Evolutionary conservation across 257 asterid species (phyloP).

Genomic region (Przewalskia tangutica): DNA sequence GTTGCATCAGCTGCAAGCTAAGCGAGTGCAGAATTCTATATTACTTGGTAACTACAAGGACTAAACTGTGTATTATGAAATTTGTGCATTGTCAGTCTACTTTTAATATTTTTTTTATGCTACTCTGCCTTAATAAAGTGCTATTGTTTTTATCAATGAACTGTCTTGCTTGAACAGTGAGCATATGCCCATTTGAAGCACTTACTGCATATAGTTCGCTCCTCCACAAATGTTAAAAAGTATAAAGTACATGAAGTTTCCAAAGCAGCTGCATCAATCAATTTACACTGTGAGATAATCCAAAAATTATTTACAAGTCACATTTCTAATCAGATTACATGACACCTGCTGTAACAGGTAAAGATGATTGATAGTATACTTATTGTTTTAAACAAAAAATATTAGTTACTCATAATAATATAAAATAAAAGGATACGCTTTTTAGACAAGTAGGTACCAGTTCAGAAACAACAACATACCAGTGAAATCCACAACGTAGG

Average conservation of each 20-base stretch:
- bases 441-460: not conserved
- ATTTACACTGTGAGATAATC: not conserved
- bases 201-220: not conserved
- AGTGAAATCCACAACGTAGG: too few relatives aligned
- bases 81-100: not conserved
- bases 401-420: too few relatives aligned
- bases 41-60: not conserved
- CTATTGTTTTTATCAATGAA: not conserved
- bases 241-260: not conserved
- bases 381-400: too few relatives aligned
- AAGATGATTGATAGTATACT: too few relatives aligned
- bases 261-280: not conserved
- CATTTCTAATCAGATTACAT: too few relatives aligned
- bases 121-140: not conserved
- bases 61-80: not conserved
- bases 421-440: not conserved
- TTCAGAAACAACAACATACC: too few relatives aligned
- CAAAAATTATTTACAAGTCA: too few relatives aligned
- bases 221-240: too few relatives aligned
- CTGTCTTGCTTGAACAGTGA: not conserved
- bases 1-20: slow-evolving; percentile 32
- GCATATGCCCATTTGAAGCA: not conserved
- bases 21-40: not conserved
- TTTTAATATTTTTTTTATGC: not conserved
- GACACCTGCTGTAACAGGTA: too few relatives aligned